phyloP scores from a whole-genome alignment of 805 yeast species.

The Pachysolen tannophilus region DNA sequence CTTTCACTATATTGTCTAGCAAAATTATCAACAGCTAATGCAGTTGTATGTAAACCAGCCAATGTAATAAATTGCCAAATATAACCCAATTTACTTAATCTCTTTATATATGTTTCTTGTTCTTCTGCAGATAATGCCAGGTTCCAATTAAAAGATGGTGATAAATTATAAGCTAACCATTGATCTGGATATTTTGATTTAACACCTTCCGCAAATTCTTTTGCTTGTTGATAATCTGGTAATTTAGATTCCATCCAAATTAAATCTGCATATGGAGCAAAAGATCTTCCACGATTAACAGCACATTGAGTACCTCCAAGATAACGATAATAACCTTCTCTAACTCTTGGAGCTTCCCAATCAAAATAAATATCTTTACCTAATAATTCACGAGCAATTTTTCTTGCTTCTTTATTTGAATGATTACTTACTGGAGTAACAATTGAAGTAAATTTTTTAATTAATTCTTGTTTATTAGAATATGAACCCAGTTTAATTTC shows the following conservation, averaged over 20 bases:
- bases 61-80: conserved; percentile 97
- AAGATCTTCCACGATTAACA: conserved; percentile 92
- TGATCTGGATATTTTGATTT: conserved; percentile 73
- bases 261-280: conserved; percentile 89
- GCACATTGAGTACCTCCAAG: conserved; percentile 97
- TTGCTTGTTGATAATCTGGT: conserved; percentile 90
- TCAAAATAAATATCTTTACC: conserved; percentile 83
- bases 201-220: conserved; percentile 91
- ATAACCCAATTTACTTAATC: conserved; percentile 83
- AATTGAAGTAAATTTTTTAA: conserved; percentile 54
- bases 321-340: conserved; percentile 97
- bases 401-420: conserved; percentile 74
- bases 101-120: conserved; percentile 82
- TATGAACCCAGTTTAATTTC: conserved; percentile 53
- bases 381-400: conserved; percentile 62
- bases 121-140: conserved; percentile 82
- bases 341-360: conserved; percentile 92
- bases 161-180: conserved; percentile 95
- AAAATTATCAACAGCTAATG: conserved; percentile 82
- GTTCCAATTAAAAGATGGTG: conserved; percentile 98
- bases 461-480: conserved; percentile 53
- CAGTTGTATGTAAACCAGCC: conserved; percentile 95
- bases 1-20: conserved; percentile 66
- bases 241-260: conserved; percentile 98
- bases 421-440: conserved; percentile 71